Evolutionary conservation across 163 green algal species (phyloP).

Genomic region (Scenedesmus sp.): DNA sequence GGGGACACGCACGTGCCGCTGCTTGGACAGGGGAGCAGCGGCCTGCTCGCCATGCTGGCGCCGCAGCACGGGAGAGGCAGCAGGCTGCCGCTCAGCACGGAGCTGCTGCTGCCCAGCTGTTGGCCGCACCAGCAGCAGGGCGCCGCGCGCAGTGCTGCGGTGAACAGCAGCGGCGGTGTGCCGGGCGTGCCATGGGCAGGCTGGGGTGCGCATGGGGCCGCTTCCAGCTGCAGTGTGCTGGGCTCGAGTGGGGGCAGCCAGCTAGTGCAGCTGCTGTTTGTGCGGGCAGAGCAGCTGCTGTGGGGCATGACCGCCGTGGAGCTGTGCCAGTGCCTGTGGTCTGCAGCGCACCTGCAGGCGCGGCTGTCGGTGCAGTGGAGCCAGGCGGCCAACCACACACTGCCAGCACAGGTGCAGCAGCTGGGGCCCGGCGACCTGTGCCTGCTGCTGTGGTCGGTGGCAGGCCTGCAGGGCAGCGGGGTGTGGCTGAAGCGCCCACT

Average conservation of each 20-base stretch:
- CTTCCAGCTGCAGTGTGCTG: not conserved
- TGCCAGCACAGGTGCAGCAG: conserved; percentile 10
- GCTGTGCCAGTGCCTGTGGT: conserved; percentile 13
- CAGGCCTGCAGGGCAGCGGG: not conserved
- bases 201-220: not conserved
- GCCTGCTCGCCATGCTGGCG: not conserved
- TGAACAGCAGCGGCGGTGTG: not conserved
- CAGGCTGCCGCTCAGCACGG: not conserved
- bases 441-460: conserved; percentile 6
- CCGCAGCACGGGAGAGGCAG: not conserved
- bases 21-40: not conserved
- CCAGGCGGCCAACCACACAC: conserved; percentile 13
- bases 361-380: not conserved
- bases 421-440: conserved; percentile 29
- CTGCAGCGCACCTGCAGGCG: not conserved
- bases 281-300: conserved; percentile 15
- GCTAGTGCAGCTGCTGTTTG: not conserved
- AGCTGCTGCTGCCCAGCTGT: not conserved
- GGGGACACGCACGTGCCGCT: not conserved
- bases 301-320: conserved; percentile 19
- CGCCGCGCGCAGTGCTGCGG: too few species aligned
- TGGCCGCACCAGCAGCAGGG: not conserved
- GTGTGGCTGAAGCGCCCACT: not conserved
- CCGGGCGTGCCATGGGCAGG: not conserved
- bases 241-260: not conserved